Evolutionary conservation across 768 basidiomycete genomes (phyloP).

Genomic region (Auriscalpium vulgare): DNA sequence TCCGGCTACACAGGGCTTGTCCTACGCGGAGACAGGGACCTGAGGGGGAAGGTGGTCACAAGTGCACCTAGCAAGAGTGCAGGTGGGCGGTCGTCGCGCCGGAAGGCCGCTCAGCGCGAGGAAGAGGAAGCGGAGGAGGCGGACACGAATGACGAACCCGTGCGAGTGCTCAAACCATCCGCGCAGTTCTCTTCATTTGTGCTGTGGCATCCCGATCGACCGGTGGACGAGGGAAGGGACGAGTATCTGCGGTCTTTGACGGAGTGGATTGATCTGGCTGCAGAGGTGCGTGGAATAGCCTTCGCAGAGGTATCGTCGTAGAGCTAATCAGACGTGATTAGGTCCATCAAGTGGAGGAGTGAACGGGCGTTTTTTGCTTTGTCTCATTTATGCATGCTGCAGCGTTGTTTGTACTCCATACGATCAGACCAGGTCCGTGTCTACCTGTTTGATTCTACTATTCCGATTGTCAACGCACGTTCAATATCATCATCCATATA

Average conservation of each 20-base stretch:
- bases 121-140: conserved; percentile 23
- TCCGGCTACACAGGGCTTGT: conserved; percentile 63
- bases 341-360: neutral
- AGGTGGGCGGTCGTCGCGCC: conserved; percentile 23
- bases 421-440: no score
- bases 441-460: no score
- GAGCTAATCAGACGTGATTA: neutral
- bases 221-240: conserved; percentile 60
- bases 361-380: neutral
- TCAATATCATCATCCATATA: no score
- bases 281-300: conserved; percentile 39
- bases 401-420: no score
- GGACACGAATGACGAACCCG: conserved; percentile 12
- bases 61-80: conserved; percentile 6
- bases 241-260: conserved; percentile 61
- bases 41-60: conserved; percentile 12
- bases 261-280: conserved; percentile 64
- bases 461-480: no score
- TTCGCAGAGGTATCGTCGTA: neutral
- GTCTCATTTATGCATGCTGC: no score
- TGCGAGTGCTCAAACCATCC: conserved; percentile 35
- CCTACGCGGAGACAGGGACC: conserved; percentile 29
- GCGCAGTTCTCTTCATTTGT: conserved; percentile 58
- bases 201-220: conserved; percentile 71
- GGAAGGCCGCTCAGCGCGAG: conserved; percentile 18